Evolutionary conservation across 1,139 yeast species (phyloP).

Genomic region (Diutina ranongensis): DNA sequence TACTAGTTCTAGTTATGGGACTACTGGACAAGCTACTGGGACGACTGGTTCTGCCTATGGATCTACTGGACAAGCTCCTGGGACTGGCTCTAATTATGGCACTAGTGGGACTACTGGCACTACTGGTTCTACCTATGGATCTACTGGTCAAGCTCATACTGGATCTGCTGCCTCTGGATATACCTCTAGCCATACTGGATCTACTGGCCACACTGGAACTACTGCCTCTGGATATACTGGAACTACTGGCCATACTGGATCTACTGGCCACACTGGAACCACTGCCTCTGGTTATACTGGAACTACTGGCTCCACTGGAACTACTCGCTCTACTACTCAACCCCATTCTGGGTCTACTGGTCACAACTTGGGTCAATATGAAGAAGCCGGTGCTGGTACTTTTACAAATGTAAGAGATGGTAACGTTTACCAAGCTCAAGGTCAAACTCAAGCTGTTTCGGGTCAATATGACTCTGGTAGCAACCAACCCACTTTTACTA

Average conservation of each 20-base stretch:
- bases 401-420: neutral
- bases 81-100: neutral
- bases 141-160: neutral
- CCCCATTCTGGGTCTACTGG: too few relatives aligned
- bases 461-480: neutral
- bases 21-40: neutral
- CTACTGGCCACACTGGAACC: too few relatives aligned
- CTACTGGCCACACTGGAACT: too few relatives aligned
- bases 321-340: too few relatives aligned
- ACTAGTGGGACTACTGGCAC: neutral
- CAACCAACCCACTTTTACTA: neutral
- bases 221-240: too few relatives aligned
- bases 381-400: neutral
- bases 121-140: neutral
- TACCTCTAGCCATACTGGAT: too few relatives aligned
- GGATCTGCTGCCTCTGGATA: too few relatives aligned
- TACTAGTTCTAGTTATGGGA: neutral
- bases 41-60: neutral
- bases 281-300: too few relatives aligned
- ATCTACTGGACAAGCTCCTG: neutral
- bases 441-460: neutral
- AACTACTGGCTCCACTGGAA: too few relatives aligned
- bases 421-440: neutral
- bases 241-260: too few relatives aligned
- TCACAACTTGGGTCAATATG: neutral